A percentile compares a stretch with the other conserved stretches of the same genome.
These are phyloP conservation scores for Mrakiaceae sp. DNA, from an alignment of 1,284 basidiomycete genomes.

Conservation along the genomic window DNA sequence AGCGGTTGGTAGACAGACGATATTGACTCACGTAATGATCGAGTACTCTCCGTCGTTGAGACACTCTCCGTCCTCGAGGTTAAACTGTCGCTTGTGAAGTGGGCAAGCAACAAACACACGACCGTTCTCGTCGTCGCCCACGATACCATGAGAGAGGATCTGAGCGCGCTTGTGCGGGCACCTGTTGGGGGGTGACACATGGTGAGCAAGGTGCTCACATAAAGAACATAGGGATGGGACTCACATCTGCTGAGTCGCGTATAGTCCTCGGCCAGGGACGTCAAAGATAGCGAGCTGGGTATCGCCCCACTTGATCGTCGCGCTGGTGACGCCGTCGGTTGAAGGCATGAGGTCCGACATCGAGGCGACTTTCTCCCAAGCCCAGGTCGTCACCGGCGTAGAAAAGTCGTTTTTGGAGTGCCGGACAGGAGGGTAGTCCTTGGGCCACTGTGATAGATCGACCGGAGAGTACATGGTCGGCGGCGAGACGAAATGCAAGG, in stretches of 20 bases:
- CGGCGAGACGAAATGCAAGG: too few species aligned
- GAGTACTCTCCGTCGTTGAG: slow-evolving; percentile 53
- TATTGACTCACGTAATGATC: slow-evolving; percentile 40
- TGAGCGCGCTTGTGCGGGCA: slow-evolving; percentile 56
- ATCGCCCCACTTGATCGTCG: slow-evolving; percentile 57
- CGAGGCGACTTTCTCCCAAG: slow-evolving; percentile 47
- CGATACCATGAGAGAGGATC: slow-evolving; percentile 56
- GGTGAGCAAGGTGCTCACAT: not conserved
- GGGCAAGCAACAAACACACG: slow-evolving; percentile 41
- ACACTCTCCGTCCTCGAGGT: slow-evolving; percentile 48
- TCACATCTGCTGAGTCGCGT: slow-evolving; percentile 56
- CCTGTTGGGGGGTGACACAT: slow-evolving; percentile 32
- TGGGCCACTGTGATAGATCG: slow-evolving; percentile 42
- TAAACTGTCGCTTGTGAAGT: slow-evolving; percentile 61
- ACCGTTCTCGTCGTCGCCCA: slow-evolving; percentile 49
- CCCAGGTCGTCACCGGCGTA: slow-evolving; percentile 46
- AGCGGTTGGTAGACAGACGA: not conserved
- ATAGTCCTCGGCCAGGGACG: slow-evolving; percentile 48
- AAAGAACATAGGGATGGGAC: not conserved
- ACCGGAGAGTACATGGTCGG: slow-evolving; percentile 35
- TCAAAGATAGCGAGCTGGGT: slow-evolving; percentile 58
- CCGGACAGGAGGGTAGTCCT: slow-evolving; percentile 43
- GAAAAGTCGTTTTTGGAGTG: slow-evolving; percentile 30
- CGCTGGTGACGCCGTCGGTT: slow-evolving; percentile 41
- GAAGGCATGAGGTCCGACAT: slow-evolving; percentile 45